A percentile compares a stretch with the other conserved stretches of the same genome.
phyloP scores from a whole-genome alignment of 108 stramenopile genomes.

The Skeletonema menzelii region DNA sequence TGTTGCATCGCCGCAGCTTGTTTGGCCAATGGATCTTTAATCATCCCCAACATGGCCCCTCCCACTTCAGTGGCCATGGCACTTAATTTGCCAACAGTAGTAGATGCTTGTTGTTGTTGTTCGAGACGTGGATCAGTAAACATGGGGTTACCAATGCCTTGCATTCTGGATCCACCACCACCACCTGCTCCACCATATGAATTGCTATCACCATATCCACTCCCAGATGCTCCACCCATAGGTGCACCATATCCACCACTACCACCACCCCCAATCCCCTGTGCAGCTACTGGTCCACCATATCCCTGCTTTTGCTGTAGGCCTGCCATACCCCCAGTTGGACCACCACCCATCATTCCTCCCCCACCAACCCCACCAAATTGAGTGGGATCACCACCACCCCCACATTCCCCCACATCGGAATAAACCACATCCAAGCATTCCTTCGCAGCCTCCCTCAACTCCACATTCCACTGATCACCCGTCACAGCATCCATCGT shows the following conservation, averaged over 20 bases:
- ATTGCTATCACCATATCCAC: constrained; percentile 16
- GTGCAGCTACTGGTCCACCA: constrained; percentile 11
- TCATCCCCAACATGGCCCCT: constrained; percentile 76
- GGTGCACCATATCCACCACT: constrained; percentile 34
- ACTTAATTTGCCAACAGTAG: constrained; percentile 29
- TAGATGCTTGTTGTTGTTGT: constrained; percentile 11
- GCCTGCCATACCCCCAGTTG: constrained; percentile 16
- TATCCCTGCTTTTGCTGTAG: constrained; percentile 6
- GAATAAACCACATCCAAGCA: constrained; percentile 92
- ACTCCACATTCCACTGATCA: constrained; percentile 89
- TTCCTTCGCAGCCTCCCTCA: constrained; percentile 93
- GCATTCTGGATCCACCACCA: constrained; percentile 56
- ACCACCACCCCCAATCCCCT: constrained; percentile 28
- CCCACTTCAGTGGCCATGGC: constrained; percentile 60
- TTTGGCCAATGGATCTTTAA: constrained; percentile 86
- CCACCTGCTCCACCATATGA: constrained; percentile 25
- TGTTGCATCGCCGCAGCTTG: constrained; percentile 22
- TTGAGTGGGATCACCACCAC: constrained; percentile 5
- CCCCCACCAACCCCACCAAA: constrained; percentile 2
- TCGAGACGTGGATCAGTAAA: constrained; percentile 79
- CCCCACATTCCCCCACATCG: constrained; percentile 50
- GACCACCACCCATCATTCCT: neutral
- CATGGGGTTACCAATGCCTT: constrained; percentile 92
- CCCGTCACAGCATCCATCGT: constrained; percentile 95
- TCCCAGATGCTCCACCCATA: constrained; percentile 39